Conservation (phyloP, 306 rosid genomes). For the Mimosa pudica region DNA sequence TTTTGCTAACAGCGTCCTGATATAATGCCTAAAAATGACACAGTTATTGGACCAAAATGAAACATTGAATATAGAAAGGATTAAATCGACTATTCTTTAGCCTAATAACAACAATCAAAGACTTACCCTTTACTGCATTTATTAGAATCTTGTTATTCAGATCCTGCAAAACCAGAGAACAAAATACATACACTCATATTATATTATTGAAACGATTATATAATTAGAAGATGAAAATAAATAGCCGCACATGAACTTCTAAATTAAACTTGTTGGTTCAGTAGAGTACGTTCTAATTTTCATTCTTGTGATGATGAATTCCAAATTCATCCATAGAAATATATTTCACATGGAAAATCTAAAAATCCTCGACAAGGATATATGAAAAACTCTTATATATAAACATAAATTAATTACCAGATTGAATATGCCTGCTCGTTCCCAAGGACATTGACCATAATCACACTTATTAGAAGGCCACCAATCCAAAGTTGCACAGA, state of each 20-base stretch:
- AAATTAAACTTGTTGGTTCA: neutral
- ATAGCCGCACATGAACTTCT: neutral
- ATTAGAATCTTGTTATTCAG: slow-evolving; percentile 46
- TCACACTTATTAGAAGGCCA: slow-evolving; percentile 73
- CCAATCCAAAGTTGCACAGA: slow-evolving; percentile 76
- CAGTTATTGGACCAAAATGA: too few relatives aligned
- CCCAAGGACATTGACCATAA: slow-evolving; percentile 64
- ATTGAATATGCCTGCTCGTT: slow-evolving; percentile 47
- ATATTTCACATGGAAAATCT: neutral
- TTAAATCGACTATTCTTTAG: too few relatives aligned
- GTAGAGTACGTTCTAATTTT: neutral
- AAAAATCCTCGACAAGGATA: neutral
- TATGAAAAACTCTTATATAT: neutral
- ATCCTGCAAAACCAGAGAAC: slow-evolving; percentile 43
- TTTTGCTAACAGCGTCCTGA: too few relatives aligned
- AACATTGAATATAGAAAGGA: too few relatives aligned
- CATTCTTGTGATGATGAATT: neutral
- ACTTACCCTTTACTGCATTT: slow-evolving; percentile 62
- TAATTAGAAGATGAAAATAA: neutral
- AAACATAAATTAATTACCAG: slow-evolving; percentile 36
- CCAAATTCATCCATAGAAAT: neutral
- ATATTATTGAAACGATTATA: neutral
- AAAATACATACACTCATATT: neutral
- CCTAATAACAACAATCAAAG: neutral
- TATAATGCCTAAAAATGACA: too few relatives aligned